Evolutionary conservation across 371 early-diverging fungal genomes (phyloP), one percentile per base, ranked within the genome.

Genomic region (Rhizopus arrhizus): DNA sequence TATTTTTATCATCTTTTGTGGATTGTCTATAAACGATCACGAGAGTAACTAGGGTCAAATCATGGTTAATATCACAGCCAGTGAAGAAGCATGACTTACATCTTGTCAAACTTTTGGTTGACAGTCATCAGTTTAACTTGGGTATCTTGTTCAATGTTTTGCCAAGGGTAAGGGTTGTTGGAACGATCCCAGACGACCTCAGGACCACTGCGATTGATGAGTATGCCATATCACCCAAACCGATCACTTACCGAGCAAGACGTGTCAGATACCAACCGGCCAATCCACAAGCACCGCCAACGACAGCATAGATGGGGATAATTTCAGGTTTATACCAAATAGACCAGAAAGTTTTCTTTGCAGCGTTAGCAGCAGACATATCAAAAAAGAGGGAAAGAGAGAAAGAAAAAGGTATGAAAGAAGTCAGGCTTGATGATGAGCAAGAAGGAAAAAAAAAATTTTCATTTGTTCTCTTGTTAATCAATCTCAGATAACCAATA

Each of bases 261-360:
- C 76, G 74, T 55, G 74, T 72, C 56, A 74, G 67, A 54, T 80
- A 74, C 68, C 71, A 81, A 48, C 71, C 74, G 59, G 78, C 76
- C 51, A 80, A 62, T 68, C 75, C 75, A 65, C 71, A 66, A 40
- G 80, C 81, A 66, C 73, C 69, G 68, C 81, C 81, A 49, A 78
- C 73, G 53, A 67, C 66, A 43, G 76, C 59, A 55, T 69, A 77
- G 67, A 81, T 81, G 41, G 81, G 81, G 59, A 78, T 61, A 70
- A 81, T 73, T 70, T 81, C 81, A 58, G 66, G 68, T 69, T 78
- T 81, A 65, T 78, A 80, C 81, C 81, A 81, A 66, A 76, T 81
- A 58, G 52, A 63, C 78, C 78, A 81, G 74, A 78, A 64, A 29
- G 78, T 65, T 61, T 74, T 78, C 66, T 77, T 76, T 64, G 72